A percentile compares a stretch with the other conserved stretches of the same genome.
Conservation (phyloP, 2,329 filamentous ascomycete species). For the Sporothrix phasma region DNA sequence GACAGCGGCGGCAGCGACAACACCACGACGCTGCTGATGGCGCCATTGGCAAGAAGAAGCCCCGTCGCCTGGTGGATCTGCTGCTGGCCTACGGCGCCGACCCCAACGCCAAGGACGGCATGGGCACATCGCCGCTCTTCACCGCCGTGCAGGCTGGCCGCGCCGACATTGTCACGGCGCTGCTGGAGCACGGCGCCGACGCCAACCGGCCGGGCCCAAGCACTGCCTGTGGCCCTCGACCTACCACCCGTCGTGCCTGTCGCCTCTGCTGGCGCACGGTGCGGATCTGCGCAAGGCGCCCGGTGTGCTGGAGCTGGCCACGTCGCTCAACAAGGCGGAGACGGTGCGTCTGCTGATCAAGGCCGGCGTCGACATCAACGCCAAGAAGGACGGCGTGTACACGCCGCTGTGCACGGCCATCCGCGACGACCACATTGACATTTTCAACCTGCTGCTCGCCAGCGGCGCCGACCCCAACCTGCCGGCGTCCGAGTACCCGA, state of each 20-base stretch:
- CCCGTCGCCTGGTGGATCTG: slow-evolving; percentile 45
- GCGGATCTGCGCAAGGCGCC: slow-evolving; percentile 51
- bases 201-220: slow-evolving; percentile 61
- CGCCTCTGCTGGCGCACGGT: slow-evolving; percentile 47
- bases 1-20: slow-evolving; percentile 24
- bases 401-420: slow-evolving; percentile 24
- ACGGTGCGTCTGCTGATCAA: slow-evolving; percentile 38
- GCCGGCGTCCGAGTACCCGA: slow-evolving; percentile 26
- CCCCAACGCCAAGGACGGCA: slow-evolving; percentile 47
- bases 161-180: slow-evolving; percentile 42
- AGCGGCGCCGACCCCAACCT: slow-evolving; percentile 31
- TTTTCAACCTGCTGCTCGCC: slow-evolving; percentile 26
- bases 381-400: slow-evolving; percentile 23
- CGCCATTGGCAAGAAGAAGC: slow-evolving; percentile 49
- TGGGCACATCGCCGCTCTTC: slow-evolving; percentile 55
- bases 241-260: slow-evolving; percentile 47
- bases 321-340: slow-evolving; percentile 54
- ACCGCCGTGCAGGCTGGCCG: slow-evolving; percentile 48
- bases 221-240: slow-evolving; percentile 58
- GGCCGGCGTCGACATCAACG: slow-evolving; percentile 23
- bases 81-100: slow-evolving; percentile 51
- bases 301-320: slow-evolving; percentile 54
- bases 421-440: slow-evolving; percentile 21
- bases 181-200: slow-evolving; percentile 49
- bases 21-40: slow-evolving; percentile 52